Evolutionary conservation across 1,139 yeast species (phyloP), one percentile per base, ranked within the genome.

Genomic region (Debaryomyces subglobosus): DNA sequence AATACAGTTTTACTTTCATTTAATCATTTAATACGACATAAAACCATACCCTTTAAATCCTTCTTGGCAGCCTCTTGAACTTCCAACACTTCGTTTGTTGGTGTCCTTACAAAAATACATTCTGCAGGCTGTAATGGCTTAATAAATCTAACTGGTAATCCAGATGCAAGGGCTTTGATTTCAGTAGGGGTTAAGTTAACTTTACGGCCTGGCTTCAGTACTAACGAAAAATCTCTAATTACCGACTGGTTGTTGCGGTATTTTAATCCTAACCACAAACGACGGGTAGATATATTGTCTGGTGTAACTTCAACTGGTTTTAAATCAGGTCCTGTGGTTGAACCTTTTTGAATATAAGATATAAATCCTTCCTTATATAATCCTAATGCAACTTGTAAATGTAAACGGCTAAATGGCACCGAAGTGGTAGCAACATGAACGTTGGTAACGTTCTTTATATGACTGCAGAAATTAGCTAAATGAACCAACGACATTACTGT

Each of bases 61-160:
- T 81, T 85, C 56, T 82, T 79, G 25, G 95, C 89, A 38, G 97
- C 97, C 59, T 92, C 97, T 59, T 88, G 90, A 46, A 87, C 69
- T 53, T 89, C 91, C 57, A 89, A 75, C 42, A 86, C 75, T 44
- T 89, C 82, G 6, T 78, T 74, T 12, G 56, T 53, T n/a, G 74
- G 71, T 5, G 78, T 77, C 47, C 72, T 74, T 35, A 94, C 79
- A 58, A 94, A 84, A 56, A 92, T 81, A 52, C 89, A 79, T 68
- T 94, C 99, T 25, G 97, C 97, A 1, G 97, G 95, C 62, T 87
- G 91, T 48, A 90, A 72, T 0, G 97, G 96, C 59, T 82, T 80
- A 53, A 92, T 83, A 58, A 82, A 77, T 70, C 96, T 80, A 18
- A 89, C 86, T 21, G 84, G 79, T 51, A 81, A 73, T 3, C 99